Base-by-base conservation (phyloP, 495 filamentous ascomycete species). In the Xylaria venustula region DNA sequence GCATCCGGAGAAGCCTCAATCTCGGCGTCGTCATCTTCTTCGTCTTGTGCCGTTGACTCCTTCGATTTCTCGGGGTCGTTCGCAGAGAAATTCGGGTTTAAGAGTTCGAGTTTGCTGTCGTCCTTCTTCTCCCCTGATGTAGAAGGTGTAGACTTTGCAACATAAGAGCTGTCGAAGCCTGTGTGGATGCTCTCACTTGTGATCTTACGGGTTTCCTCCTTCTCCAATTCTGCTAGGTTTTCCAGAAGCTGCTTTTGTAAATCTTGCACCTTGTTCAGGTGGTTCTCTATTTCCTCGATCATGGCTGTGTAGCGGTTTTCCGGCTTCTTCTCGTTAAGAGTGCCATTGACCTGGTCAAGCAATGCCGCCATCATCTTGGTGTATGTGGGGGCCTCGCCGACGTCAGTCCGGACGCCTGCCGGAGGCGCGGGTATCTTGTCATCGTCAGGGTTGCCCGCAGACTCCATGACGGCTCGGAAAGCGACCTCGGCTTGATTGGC, bases 291-390 rank as follows among this genome's bases (percentile, higher is more conserved):
- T 56, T 92, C 92, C 26, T 83, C 80, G 25, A 92, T 77, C 76
- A 93, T 97, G 48, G 79, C 87, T 26, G 85, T 77, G 64, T 88
- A 88, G 32, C 88, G 77, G 62, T 88, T 83, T 32, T 85, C 78
- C 11, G 82, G 81, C 54, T 86, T 84, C 61, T 79, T 78, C 56
- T 90, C 87, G 41, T 90, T 90, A 14, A 97, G 81, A 42, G 91
- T 87, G 72, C 89, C 89, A 79, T 97, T 98, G 26, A 98, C 92
- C 71, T 97, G 90, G 67, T 98, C 94, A 7, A 97, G 83, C 63
- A 98, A 66, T 5, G 87, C 83, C 28, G 90, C 89, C 89, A 98
- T 92, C 94, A 98, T 98, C 76, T 92, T 89, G 17, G 91, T 93
- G 69, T 96, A 98, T 5, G 87, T 89, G 1, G 91, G 92, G 56